phyloP scores from a whole-genome alignment of 2,329 filamentous ascomycete species.

The Spiromastix sp. region DNA sequence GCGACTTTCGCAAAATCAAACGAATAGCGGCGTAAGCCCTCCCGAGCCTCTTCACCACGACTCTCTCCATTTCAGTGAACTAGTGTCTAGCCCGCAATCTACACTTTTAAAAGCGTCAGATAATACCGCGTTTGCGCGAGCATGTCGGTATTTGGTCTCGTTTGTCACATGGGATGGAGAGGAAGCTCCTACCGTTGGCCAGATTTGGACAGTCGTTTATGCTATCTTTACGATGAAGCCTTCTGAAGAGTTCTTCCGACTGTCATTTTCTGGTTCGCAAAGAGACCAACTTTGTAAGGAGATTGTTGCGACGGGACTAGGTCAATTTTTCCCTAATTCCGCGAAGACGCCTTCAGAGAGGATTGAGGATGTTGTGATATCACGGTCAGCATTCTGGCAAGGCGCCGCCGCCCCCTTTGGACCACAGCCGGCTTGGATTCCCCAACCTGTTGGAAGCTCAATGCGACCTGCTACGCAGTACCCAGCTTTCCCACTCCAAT shows the following conservation, averaged over 20 bases:
- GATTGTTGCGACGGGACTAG: constrained; percentile 30
- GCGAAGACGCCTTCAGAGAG: constrained; percentile 21
- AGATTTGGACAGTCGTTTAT: constrained; percentile 32
- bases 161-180: constrained; percentile 23
- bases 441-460: constrained; percentile 29
- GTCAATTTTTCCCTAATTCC: constrained; percentile 32
- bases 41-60: constrained; percentile 20
- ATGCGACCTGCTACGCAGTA: constrained; percentile 18
- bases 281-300: constrained; percentile 19
- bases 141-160: constrained; percentile 20
- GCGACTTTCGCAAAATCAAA: constrained; percentile 12
- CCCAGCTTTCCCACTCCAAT: constrained; percentile 22
- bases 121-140: constrained; percentile 31
- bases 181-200: constrained; percentile 21
- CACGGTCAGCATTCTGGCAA: constrained; percentile 56
- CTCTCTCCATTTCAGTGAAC: constrained; percentile 21
- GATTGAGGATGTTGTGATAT: constrained; percentile 36
- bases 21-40: constrained; percentile 11
- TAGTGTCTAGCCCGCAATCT: constrained; percentile 14
- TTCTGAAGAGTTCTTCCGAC: constrained; percentile 24
- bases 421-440: constrained; percentile 51
- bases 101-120: constrained; percentile 18
- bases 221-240: constrained; percentile 24
- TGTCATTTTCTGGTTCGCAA: constrained; percentile 21
- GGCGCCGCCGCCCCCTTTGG: constrained; percentile 59